Percentiles rank a stretch among this genome's conserved stretches.
Conservation (phyloP, 352 stramenopile species). For the Globisporangium alternatum region DNA sequence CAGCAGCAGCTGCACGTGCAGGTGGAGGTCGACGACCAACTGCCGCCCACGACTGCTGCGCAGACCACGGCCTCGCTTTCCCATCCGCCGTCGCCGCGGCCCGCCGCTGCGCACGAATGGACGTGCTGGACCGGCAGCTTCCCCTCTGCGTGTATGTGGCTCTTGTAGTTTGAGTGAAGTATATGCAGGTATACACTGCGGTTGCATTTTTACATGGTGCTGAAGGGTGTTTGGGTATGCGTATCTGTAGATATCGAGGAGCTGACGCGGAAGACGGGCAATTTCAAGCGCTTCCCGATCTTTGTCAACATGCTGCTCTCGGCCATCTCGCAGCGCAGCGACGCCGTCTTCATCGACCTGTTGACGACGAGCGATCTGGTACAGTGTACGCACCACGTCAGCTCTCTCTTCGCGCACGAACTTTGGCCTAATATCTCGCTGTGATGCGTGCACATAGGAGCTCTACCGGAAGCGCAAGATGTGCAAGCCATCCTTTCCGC, state of each 20-base stretch:
- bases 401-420: no score
- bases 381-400: neutral
- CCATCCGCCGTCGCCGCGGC: neutral
- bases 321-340: conserved; percentile 67
- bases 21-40: conserved; percentile 55
- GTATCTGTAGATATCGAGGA: conserved; percentile 76
- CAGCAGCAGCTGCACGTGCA: conserved; percentile 64
- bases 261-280: conserved; percentile 92
- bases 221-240: neutral
- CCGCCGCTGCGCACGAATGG: conserved; percentile 3
- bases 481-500: conserved; percentile 16
- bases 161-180: neutral
- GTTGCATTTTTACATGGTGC: neutral
- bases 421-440: neutral
- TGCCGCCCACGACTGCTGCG: neutral
- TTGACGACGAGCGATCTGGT: conserved; percentile 88
- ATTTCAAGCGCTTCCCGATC: conserved; percentile 90
- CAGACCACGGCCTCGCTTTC: neutral
- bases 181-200: neutral
- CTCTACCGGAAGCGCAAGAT: conserved; percentile 78
- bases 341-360: conserved; percentile 90
- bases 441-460: conserved; percentile 31
- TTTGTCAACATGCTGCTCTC: conserved; percentile 93
- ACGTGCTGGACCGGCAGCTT: conserved; percentile 68
- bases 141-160: conserved; percentile 32